These are phyloP conservation scores for Vigna hirtella DNA, from an alignment of 306 rosid species.

Conservation along the genomic window DNA sequence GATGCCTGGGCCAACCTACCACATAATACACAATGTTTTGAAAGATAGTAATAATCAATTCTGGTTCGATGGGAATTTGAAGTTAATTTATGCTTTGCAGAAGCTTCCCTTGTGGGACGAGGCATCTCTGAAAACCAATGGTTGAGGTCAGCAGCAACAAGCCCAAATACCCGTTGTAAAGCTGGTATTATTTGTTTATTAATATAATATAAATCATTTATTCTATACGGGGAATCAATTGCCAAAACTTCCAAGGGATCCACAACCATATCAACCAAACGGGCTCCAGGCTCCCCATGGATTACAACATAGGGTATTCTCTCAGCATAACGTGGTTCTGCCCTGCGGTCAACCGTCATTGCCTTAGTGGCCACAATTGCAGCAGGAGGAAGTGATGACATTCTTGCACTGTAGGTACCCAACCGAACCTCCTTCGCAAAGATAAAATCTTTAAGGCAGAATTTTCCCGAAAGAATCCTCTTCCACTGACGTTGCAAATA, in stretches of 20 bases:
- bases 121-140: slow-evolving; percentile 92
- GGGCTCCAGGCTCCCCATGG: slow-evolving; percentile 95
- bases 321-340: slow-evolving; percentile 93
- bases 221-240: slow-evolving; percentile 72
- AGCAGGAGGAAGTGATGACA: slow-evolving; percentile 93
- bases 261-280: slow-evolving; percentile 91
- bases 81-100: slow-evolving; percentile 57
- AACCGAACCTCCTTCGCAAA: slow-evolving; percentile 96
- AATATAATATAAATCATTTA: slow-evolving; percentile 87
- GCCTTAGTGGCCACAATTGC: slow-evolving; percentile 97
- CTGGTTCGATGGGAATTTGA: slow-evolving; percentile 74
- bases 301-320: slow-evolving; percentile 87
- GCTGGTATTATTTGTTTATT: slow-evolving; percentile 94
- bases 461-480: slow-evolving; percentile 81
- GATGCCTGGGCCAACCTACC: slow-evolving; percentile 83
- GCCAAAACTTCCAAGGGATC: slow-evolving; percentile 88
- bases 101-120: slow-evolving; percentile 74
- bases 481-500: slow-evolving; percentile 92
- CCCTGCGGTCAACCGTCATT: slow-evolving; percentile 84
- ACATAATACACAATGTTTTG: slow-evolving; percentile 88
- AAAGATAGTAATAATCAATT: slow-evolving; percentile 89
- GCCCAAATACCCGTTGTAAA: slow-evolving; percentile 86
- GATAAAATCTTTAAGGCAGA: slow-evolving; percentile 83
- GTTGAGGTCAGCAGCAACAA: slow-evolving; percentile 82
- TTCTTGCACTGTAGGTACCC: slow-evolving; percentile 78